Base-by-base conservation (phyloP, 331 rosid species). In the Acacia pycnantha region DNA sequence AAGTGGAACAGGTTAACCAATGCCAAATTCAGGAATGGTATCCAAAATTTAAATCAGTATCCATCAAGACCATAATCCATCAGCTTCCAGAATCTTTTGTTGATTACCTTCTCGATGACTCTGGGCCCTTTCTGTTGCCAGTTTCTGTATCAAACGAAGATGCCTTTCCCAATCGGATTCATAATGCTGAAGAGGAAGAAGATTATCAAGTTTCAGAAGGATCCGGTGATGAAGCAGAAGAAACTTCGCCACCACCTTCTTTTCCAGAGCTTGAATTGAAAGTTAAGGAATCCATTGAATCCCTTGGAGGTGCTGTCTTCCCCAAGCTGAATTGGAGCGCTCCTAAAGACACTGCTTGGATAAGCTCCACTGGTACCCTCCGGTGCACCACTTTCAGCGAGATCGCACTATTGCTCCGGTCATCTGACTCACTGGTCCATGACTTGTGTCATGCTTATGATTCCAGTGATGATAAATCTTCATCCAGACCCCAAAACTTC, bases 271-370 rank as follows among this genome's bases (percentile, higher is more conserved):
- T 95, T 27, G 97, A 95, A 75, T 70, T 88, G 82, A 76, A 89
- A 81, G 81, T 93, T 33, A 95, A 87, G 85, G 92, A 84, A 29
- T 94, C 97, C 14, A 88, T 91, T 9, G 82, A 78, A 73, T 86
- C 92, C 29, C 93, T 94, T 70, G 97, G 97, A n/a, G 95, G 95
- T 64, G 88, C 88, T 2, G 85, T 91, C 77, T 91, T 93, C 77
- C 97, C 98, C 12, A 94, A 94, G 81, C 76, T 94, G 80, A 94
- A 91, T 81, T 91, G 98, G 98, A 93, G 93, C 74, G 92, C 98
- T 31, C 97, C 98, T 4, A 94, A 94, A 82, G 97, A 94, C 73
- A 78, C 94, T 11, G 90, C 95, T 29, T 94, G 97, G 97, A 93
- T 94, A 54, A 90, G 93, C 73, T 78, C 97, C 22, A 81, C 77